Evolutionary conservation across 116 monocot species (phyloP), one percentile per base, ranked within the genome.

Genomic region (Trichopus zeylanicus): DNA sequence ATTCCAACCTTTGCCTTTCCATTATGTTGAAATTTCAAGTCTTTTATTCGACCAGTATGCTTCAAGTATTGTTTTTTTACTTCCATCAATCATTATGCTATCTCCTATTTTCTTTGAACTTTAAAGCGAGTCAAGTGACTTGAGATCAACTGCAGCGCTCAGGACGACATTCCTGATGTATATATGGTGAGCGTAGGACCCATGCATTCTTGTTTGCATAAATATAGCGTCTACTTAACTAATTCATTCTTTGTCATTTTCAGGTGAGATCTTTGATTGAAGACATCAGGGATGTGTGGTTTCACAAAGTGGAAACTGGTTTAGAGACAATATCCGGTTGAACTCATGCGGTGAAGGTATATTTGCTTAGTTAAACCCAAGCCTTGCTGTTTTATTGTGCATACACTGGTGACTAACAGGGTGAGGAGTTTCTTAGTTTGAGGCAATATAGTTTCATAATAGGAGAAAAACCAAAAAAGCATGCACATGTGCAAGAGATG

Each of bases 191-290:
- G 74, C 64, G 33, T 16, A 19, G 7, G 64, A 48, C 19, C 8
- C 19, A 15, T n/a, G 7, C 8, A 22, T 24, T 39, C 13, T 53
- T 66, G 6, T 51, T 19, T 9, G n/a, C 42, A 13, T 9, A n/a
- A 9, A 42, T 42, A 42, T 42, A 13, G 42, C 32, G 29, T 72
- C 9, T 56, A 6, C 8, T 49, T 21, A n/a, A 49, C 22, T 16
- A 48, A 15, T 23, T 11, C 22, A 42, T 26, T 38, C 19, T n/a
- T 57, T 13, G 15, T 71, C 20, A 64, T 66, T 53, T 58, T 11
- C 53, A 95, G 95, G 97, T 87, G 58, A 81, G 97, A 67, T 87
- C 91, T 59, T 79, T 95, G 75, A 89, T 95, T 67, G 95, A 95
- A 66, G 95, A 95, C 67, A 95, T 95, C 38, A 72, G 81, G 71